Evolutionary conservation across 345 rosid species (phyloP).

Genomic region (Garcia nutans): DNA sequence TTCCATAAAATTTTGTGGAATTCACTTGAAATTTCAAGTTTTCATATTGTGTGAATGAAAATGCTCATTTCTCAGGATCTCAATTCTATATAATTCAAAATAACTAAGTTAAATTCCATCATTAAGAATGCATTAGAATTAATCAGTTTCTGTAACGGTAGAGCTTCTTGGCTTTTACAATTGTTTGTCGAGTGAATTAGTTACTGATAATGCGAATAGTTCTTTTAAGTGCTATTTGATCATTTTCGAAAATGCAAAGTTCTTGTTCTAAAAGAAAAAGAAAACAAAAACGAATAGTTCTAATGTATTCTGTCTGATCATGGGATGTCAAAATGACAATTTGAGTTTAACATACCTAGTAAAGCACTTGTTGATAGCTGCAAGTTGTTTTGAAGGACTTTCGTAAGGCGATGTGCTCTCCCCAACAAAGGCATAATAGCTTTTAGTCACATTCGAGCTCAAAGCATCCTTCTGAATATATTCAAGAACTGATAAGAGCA

Average conservation of each 20-base stretch:
- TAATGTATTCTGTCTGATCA: background rate
- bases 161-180: background rate
- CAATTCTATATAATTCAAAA: too few relatives aligned
- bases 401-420: background rate
- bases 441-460: background rate
- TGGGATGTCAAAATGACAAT: too few relatives aligned
- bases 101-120: too few relatives aligned
- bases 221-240: too few relatives aligned
- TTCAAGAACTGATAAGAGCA: too few relatives aligned
- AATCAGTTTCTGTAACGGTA: background rate
- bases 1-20: too few relatives aligned
- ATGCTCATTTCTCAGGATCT: too few relatives aligned
- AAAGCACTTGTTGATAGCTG: background rate
- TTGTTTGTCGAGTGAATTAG: background rate
- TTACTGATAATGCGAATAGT: background rate
- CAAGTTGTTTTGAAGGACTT: constrained; percentile 4
- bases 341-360: background rate
- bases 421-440: constrained; percentile 1
- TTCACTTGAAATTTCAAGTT: too few relatives aligned
- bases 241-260: too few relatives aligned
- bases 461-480: background rate
- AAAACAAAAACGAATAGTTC: background rate
- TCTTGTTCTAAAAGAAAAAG: too few relatives aligned
- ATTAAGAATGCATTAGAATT: background rate
- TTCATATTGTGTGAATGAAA: too few relatives aligned